Conservation (phyloP, 768 basidiomycete species). For the Rubroboletus satanas region DNA sequence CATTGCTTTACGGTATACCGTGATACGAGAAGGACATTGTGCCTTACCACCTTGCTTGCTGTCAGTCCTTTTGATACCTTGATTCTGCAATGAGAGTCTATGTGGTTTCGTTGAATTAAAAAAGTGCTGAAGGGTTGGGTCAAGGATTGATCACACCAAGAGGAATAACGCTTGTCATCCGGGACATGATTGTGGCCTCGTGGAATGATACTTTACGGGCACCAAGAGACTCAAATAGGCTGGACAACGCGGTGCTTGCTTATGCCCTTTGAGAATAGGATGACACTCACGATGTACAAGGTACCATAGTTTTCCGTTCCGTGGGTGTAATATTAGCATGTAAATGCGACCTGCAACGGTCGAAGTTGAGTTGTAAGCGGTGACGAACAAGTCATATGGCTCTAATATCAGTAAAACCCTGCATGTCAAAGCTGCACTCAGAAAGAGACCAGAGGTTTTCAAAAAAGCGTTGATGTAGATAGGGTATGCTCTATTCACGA, state of each 20-base stretch:
- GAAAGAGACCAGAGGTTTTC: background rate
- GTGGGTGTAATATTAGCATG: background rate
- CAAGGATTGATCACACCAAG: background rate
- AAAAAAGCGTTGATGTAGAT: background rate
- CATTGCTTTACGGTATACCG: background rate
- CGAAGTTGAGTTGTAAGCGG: background rate
- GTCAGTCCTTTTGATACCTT: background rate
- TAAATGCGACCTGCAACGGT: background rate
- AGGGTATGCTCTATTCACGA: slow-evolving; percentile 42
- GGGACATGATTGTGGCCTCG: background rate
- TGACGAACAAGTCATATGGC: background rate
- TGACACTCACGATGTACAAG: background rate
- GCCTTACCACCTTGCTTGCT: background rate
- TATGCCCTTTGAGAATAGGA: background rate
- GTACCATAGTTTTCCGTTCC: too few species aligned
- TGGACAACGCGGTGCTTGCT: background rate
- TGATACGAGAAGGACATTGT: background rate
- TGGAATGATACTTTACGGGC: background rate
- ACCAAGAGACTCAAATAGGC: background rate
- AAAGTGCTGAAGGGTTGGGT: background rate
- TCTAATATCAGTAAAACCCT: background rate
- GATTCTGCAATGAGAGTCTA: background rate
- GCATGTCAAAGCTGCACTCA: background rate
- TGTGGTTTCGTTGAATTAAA: background rate
- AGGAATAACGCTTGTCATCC: background rate